These are phyloP conservation scores for Arctium lappa DNA, from an alignment of 129 eudicot species.

Conservation along the genomic window DNA sequence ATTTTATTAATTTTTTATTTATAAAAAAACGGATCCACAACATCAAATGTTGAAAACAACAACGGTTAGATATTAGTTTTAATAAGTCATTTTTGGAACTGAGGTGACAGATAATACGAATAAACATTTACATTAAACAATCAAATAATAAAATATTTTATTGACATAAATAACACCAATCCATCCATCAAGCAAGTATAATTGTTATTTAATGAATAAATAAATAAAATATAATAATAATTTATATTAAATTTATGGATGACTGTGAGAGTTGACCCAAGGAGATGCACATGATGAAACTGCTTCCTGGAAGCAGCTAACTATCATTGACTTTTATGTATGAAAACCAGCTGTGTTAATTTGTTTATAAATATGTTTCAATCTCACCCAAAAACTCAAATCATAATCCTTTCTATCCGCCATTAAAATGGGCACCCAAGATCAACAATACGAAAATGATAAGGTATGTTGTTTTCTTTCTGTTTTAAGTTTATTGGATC, in stretches of 20 bases:
- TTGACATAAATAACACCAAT: not conserved
- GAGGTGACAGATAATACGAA: not conserved
- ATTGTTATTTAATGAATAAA: not conserved
- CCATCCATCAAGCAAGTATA: not conserved
- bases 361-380: conserved; percentile 18
- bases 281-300: conserved; percentile 24
- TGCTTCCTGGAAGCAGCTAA: conserved; percentile 33
- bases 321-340: conserved; percentile 8
- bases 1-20: not conserved
- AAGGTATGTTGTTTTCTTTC: conserved; percentile 11
- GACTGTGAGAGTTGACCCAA: conserved; percentile 22
- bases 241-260: not conserved
- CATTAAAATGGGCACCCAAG: conserved; percentile 15
- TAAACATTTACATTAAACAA: no score
- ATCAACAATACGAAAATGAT: conserved; percentile 19
- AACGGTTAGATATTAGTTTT: not conserved
- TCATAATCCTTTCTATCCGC: not conserved
- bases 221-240: not conserved
- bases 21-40: not conserved
- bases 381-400: not conserved
- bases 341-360: not conserved
- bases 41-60: not conserved
- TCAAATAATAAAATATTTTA: not conserved
- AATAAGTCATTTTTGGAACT: not conserved
- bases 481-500: not conserved